Evolutionary conservation across 2,329 filamentous ascomycete genomes (phyloP), one percentile per base, ranked within the genome.

Genomic region (Diaporthe australafricana): DNA sequence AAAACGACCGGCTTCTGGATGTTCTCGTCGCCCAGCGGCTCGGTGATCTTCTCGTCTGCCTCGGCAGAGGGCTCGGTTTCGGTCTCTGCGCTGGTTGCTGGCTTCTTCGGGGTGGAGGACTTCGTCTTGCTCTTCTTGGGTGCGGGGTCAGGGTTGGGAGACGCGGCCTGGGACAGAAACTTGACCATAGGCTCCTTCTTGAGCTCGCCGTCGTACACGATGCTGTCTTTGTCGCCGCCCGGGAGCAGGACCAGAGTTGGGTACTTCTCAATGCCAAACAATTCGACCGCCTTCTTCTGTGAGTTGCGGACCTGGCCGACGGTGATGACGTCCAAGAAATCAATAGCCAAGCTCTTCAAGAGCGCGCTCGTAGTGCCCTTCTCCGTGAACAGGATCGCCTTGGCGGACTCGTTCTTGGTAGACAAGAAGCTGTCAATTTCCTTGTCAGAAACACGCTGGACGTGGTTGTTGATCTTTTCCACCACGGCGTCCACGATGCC

Each of bases 331-430:
- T 92, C 95, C 32, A 96, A 87, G 82, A 96, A 99, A 80, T 98
- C 96, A 77, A 98, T 94, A 8, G 96, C 95, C 68, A 98, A 82
- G 73, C 94, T 92, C 81, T 93, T 93, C 75, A 98, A 84, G 30
- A 98, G 86, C 14, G 95, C 90, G 79, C 94, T 96, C 0, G 94
- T 96, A 7, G 93, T 92, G 27, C 95, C 94, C 85, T 98, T 99
- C 70, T 98, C 94, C 2, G 94, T 97, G 83, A 99, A 98, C 3
- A 99, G 85, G 42, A 99, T 90, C 0, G 93, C 95, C 85, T 97
- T 98, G 63, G 95, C 89, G 16, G 87, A 89, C 25, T 93, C 89
- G 72, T 91, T 91, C 55, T 89, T 87, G 71, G 89, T 87, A 12
- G 84, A 83, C 63, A 98, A 82, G 88, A 96, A 99, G 16, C 84